Percentiles rank a stretch among this genome's conserved stretches.
These are phyloP conservation scores for Amoebophrya sp. DNA, from an alignment of 169 alveolate species.

Conservation along the genomic window DNA sequence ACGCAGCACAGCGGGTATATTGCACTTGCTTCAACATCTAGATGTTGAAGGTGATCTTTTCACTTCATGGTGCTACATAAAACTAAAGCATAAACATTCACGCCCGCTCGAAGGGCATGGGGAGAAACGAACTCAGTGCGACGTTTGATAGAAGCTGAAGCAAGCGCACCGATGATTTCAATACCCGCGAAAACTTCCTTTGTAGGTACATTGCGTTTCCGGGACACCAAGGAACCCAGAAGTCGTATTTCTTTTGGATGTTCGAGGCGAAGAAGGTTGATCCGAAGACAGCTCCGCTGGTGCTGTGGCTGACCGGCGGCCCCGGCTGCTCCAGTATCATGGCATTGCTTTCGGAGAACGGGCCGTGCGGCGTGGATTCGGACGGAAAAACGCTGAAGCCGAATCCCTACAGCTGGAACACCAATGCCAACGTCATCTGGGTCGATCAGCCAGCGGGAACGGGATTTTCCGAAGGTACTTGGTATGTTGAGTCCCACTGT, in stretches of 20 bases:
- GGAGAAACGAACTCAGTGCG: too few relatives aligned
- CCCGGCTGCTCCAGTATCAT: conserved; percentile 71
- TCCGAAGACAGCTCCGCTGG: conserved; percentile 64
- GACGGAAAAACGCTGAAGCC: conserved; percentile 33
- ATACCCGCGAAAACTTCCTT: too few relatives aligned
- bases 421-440: conserved; percentile 60
- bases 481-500: not conserved
- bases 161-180: too few relatives aligned
- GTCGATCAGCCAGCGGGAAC: conserved; percentile 81
- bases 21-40: too few relatives aligned
- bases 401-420: conserved; percentile 66
- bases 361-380: conserved; percentile 56
- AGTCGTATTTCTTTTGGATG: conserved; percentile 50
- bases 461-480: conserved; percentile 57
- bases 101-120: too few relatives aligned
- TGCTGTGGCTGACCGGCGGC: conserved; percentile 80
- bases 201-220: not conserved
- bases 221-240: not conserved
- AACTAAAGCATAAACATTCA: too few relatives aligned
- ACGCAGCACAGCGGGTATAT: not conserved
- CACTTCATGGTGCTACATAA: too few relatives aligned
- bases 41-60: too few relatives aligned
- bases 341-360: conserved; percentile 69
- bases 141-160: too few relatives aligned
- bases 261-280: conserved; percentile 35